phyloP scores from a whole-genome alignment of 192 early-diverging fungal genomes.

The Gaertneriomyces semiglobifer region DNA sequence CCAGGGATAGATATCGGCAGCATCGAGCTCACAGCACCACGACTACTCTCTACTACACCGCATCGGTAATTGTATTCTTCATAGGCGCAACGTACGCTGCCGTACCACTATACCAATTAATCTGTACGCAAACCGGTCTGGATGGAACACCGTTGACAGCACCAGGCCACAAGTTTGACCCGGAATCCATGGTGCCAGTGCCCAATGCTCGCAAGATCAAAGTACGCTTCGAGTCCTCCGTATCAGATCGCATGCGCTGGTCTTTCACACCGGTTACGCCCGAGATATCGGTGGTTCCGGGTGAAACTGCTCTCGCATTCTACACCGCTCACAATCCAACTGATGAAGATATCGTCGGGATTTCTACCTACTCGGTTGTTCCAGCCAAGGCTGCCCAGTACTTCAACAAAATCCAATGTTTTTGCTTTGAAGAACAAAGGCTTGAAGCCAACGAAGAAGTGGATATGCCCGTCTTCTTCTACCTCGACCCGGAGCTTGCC shows the following conservation, averaged over 20 bases:
- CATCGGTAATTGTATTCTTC: constrained; percentile 76
- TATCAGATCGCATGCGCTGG: constrained; percentile 80
- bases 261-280: constrained; percentile 83
- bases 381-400: constrained; percentile 89
- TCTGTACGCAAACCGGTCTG: constrained; percentile 89
- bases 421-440: constrained; percentile 98
- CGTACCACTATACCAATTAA: constrained; percentile 90
- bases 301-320: constrained; percentile 95
- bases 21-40: constrained; percentile 24
- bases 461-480: constrained; percentile 88
- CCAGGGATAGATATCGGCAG: constrained; percentile 8
- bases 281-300: constrained; percentile 85
- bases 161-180: constrained; percentile 56
- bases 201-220: constrained; percentile 58
- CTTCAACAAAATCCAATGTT: constrained; percentile 99
- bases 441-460: constrained; percentile 84
- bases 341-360: constrained; percentile 84
- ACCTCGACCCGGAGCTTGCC: constrained; percentile 94
- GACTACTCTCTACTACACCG: constrained; percentile 67
- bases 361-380: constrained; percentile 95
- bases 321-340: constrained; percentile 88
- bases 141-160: constrained; percentile 82
- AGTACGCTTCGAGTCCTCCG: constrained; percentile 61
- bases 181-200: constrained; percentile 60
- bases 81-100: constrained; percentile 87